Conservation (phyloP, 768 basidiomycete genomes). For the Xerocomellus intermedius region DNA sequence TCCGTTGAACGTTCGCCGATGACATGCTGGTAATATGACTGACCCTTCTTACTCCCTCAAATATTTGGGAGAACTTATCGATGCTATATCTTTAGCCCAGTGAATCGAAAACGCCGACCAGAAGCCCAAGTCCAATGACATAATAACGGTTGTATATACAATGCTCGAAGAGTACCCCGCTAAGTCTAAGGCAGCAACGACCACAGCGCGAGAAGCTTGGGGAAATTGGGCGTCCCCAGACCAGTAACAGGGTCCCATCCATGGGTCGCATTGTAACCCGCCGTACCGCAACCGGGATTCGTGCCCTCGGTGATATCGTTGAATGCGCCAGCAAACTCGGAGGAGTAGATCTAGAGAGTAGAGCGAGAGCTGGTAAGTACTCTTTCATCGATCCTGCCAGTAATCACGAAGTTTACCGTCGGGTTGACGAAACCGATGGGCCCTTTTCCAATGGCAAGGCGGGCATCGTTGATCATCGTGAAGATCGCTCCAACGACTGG, state of each 20-base stretch:
- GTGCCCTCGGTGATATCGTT: slow-evolving; percentile 48
- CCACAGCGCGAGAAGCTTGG: neutral
- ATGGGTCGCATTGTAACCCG: slow-evolving; percentile 31
- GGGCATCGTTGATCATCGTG: slow-evolving; percentile 41
- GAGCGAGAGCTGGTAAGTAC: neutral
- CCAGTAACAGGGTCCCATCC: slow-evolving; percentile 49
- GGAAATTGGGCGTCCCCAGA: neutral
- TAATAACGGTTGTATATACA: no score
- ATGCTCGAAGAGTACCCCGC: no score
- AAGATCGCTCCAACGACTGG: slow-evolving; percentile 35
- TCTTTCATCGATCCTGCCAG: neutral
- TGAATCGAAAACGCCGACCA: no score
- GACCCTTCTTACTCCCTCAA: no score
- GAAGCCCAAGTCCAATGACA: no score
- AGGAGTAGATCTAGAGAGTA: slow-evolving; percentile 2
- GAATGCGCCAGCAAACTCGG: slow-evolving; percentile 1
- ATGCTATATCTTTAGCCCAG: no score
- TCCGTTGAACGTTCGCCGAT: neutral
- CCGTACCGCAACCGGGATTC: slow-evolving; percentile 44
- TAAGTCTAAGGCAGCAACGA: no score
- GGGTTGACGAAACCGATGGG: slow-evolving; percentile 25
- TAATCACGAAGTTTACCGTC: neutral
- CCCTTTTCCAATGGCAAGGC: slow-evolving; percentile 31
- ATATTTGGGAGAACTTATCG: no score
- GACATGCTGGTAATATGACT: no score